Conservation (phyloP, 148 eudicot genomes). For the Rhododendron griersonianum region DNA sequence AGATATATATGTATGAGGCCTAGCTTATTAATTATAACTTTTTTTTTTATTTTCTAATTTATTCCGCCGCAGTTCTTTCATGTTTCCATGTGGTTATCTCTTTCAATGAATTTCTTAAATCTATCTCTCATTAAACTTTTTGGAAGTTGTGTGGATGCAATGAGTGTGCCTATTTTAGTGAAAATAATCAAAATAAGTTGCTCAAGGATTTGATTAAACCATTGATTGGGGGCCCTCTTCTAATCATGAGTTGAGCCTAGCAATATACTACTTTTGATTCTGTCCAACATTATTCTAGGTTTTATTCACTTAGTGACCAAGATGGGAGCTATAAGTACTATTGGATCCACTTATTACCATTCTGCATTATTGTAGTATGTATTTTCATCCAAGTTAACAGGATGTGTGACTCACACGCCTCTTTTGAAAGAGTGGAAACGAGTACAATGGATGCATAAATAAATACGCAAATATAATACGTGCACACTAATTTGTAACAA, state of each 20-base stretch:
- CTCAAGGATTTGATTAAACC: neutral
- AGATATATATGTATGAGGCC: neutral
- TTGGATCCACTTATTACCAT: neutral
- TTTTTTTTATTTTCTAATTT: neutral
- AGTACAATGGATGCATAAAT: neutral
- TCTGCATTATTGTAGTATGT: neutral
- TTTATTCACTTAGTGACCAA: neutral
- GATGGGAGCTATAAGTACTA: neutral
- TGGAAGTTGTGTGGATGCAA: conserved; percentile 13
- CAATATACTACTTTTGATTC: conserved; percentile 3
- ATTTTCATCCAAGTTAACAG: neutral
- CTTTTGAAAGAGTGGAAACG: neutral
- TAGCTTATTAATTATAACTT: neutral
- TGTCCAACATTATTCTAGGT: neutral
- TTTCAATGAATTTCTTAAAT: neutral
- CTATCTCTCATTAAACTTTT: neutral
- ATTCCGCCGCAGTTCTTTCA: neutral
- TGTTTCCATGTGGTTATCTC: conserved; percentile 2
- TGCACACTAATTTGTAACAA: neutral
- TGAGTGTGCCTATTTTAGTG: neutral
- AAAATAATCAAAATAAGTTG: neutral
- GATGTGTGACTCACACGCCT: neutral
- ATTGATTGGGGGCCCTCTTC: conserved; percentile 6
- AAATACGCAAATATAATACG: too few relatives aligned
- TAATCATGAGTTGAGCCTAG: conserved; percentile 12